phyloP scores from a whole-genome alignment of 805 yeast genomes.

The Hyphopichia homilentoma region DNA sequence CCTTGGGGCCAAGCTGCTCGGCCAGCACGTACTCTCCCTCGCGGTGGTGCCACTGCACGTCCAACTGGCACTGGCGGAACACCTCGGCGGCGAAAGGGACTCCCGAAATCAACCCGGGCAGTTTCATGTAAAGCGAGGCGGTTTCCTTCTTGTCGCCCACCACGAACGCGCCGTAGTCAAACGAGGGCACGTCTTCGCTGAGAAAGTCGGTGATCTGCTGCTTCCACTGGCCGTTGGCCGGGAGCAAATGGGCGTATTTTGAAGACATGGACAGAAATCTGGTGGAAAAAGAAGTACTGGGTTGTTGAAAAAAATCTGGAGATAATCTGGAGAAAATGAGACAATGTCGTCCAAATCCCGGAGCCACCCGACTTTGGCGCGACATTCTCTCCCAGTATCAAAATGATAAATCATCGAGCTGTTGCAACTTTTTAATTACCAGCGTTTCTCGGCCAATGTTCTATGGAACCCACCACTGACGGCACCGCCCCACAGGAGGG shows the following conservation, averaged over 20 bases:
- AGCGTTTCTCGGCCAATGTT: no score
- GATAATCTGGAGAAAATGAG: slow-evolving; percentile 1
- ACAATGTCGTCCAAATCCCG: no score
- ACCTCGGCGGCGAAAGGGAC: slow-evolving; percentile 88
- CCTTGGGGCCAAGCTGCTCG: slow-evolving; percentile 42
- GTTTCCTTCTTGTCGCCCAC: slow-evolving; percentile 74
- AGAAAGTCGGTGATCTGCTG: slow-evolving; percentile 71
- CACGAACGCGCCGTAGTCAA: slow-evolving; percentile 92
- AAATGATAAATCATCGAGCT: no score
- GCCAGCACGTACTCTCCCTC: slow-evolving; percentile 57
- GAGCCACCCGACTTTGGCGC: no score
- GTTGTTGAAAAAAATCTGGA: background rate
- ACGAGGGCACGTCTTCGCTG: slow-evolving; percentile 86
- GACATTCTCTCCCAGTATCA: no score
- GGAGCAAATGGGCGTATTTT: slow-evolving; percentile 53
- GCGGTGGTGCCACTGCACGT: slow-evolving; percentile 64
- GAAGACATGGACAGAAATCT: slow-evolving; percentile 14
- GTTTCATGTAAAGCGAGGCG: slow-evolving; percentile 80
- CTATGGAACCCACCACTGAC: no score
- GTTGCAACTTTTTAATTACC: no score
- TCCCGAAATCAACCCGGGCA: slow-evolving; percentile 76
- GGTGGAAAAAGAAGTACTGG: background rate
- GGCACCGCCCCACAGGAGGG: no score
- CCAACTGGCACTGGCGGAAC: slow-evolving; percentile 66
- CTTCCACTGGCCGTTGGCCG: slow-evolving; percentile 79